Percentiles rank a stretch among this genome's conserved stretches.
These are phyloP conservation scores for Pseudopithomyces chartarum DNA, from an alignment of 2,329 filamentous ascomycete genomes.

Conservation along the genomic window DNA sequence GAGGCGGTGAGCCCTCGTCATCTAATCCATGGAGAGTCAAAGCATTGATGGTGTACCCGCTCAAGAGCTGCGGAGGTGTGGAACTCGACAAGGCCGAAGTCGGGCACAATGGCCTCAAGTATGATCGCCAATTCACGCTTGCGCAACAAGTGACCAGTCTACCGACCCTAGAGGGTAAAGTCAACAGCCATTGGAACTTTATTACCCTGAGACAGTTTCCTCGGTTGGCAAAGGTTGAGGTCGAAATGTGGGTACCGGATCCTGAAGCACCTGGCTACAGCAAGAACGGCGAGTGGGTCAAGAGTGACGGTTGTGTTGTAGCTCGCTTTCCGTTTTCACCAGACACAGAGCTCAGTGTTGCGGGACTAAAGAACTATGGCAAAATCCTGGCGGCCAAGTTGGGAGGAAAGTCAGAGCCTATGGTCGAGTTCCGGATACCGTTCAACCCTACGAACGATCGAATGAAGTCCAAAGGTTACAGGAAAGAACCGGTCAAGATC, in stretches of 20 bases:
- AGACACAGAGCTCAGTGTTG: slow-evolving; percentile 37
- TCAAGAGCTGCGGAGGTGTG: slow-evolving; percentile 81
- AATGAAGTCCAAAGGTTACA: slow-evolving; percentile 64
- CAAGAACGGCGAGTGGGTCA: slow-evolving; percentile 54
- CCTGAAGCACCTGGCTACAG: slow-evolving; percentile 58
- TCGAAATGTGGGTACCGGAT: slow-evolving; percentile 73
- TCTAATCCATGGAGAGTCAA: slow-evolving; percentile 56
- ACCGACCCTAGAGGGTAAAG: slow-evolving; percentile 50
- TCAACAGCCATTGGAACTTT: slow-evolving; percentile 65
- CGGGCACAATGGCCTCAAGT: slow-evolving; percentile 70
- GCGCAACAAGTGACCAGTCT: slow-evolving; percentile 62
- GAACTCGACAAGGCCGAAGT: slow-evolving; percentile 71
- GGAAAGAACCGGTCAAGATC: slow-evolving; percentile 65
- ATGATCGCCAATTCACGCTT: slow-evolving; percentile 83
- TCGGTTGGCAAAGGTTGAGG: slow-evolving; percentile 70
- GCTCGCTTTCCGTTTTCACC: slow-evolving; percentile 65
- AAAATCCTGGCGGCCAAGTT: slow-evolving; percentile 42
- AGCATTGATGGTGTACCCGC: slow-evolving; percentile 78
- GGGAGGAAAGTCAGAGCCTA: slow-evolving; percentile 55
- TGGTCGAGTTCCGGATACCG: slow-evolving; percentile 70
- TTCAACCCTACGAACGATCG: slow-evolving; percentile 64
- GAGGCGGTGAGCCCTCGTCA: slow-evolving; percentile 30
- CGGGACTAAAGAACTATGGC: slow-evolving; percentile 39
- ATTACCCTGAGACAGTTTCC: slow-evolving; percentile 73
- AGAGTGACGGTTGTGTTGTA: slow-evolving; percentile 65